Conservation (phyloP, 208 protist genomes). For the Crithidia expoeki region DNA sequence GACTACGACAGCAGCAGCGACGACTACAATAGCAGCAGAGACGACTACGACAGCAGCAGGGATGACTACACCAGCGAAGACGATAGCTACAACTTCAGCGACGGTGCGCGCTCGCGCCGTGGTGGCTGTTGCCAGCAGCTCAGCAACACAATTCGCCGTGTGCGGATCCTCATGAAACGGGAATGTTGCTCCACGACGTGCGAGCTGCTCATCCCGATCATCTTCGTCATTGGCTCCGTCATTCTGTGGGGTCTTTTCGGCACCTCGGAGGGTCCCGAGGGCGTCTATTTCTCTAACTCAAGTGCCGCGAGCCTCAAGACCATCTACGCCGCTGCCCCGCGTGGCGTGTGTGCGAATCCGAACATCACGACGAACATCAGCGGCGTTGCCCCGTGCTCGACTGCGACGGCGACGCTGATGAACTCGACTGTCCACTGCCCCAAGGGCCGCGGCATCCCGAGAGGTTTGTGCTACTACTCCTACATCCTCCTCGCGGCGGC, state of each 20-base stretch:
- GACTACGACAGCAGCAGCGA: too few species aligned
- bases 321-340: constrained; percentile 2
- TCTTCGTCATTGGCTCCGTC: constrained; percentile 48
- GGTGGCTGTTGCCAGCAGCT: constrained; percentile 63
- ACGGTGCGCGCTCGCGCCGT: too few species aligned
- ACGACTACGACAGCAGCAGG: too few species aligned
- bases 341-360: constrained; percentile 31
- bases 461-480: constrained; percentile 30
- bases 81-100: too few species aligned
- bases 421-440: constrained; percentile 24
- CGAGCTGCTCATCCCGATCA: constrained; percentile 45
- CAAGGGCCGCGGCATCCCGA: constrained; percentile 33
- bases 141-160: constrained; percentile 47
- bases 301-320: too few species aligned
- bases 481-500: not conserved
- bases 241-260: constrained; percentile 40
- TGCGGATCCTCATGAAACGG: constrained; percentile 46
- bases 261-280: not conserved
- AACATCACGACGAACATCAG: constrained; percentile 14
- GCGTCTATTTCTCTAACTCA: too few species aligned
- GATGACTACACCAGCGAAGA: too few species aligned
- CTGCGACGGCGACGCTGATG: not conserved
- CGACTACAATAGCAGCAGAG: too few species aligned
- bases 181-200: constrained; percentile 30
- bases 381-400: constrained; percentile 15